Percentiles rank a stretch among this genome's conserved stretches.
Conservation (phyloP, 371 early-diverging fungal genomes). For the Rhizomucor pusillus region DNA sequence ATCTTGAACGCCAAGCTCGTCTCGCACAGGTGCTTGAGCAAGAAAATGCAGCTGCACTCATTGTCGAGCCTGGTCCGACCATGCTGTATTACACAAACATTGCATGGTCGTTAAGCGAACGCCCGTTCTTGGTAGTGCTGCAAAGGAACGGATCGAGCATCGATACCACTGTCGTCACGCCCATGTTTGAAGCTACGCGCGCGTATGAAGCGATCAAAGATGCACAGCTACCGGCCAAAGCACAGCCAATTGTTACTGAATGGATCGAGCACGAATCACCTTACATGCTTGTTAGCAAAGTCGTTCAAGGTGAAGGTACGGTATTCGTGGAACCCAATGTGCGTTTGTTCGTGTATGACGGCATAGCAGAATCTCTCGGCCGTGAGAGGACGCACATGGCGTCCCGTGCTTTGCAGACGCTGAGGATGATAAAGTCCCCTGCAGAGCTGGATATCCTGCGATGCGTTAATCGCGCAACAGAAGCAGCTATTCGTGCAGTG, state of each 20-base stretch:
- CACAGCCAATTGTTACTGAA: constrained; percentile 18
- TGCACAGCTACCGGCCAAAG: constrained; percentile 27
- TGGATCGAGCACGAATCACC: constrained; percentile 57
- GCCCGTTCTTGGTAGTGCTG: constrained; percentile 51
- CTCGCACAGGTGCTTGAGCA: constrained; percentile 33
- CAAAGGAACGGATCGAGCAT: constrained; percentile 25
- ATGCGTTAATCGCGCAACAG: constrained; percentile 51
- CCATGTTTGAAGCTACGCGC: constrained; percentile 56
- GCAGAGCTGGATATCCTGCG: constrained; percentile 53
- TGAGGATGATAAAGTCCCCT: constrained; percentile 50
- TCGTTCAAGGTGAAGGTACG: constrained; percentile 18
- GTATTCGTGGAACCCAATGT: constrained; percentile 47
- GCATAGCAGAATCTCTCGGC: constrained; percentile 22
- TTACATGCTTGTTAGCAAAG: constrained; percentile 32
- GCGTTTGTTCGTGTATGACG: constrained; percentile 49
- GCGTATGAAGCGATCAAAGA: constrained; percentile 28
- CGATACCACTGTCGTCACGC: constrained; percentile 43
- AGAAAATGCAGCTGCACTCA: constrained; percentile 26
- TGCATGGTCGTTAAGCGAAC: constrained; percentile 50
- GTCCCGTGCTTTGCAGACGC: constrained; percentile 32
- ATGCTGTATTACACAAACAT: constrained; percentile 56
- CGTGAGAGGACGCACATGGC: constrained; percentile 33
- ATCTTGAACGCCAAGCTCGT: constrained; percentile 39
- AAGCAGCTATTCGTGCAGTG: constrained; percentile 48
- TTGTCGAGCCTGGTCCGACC: constrained; percentile 53